Evolutionary conservation across 345 rosid species (phyloP), one percentile per base, ranked within the genome.

Genomic region (Camelina laxa): DNA sequence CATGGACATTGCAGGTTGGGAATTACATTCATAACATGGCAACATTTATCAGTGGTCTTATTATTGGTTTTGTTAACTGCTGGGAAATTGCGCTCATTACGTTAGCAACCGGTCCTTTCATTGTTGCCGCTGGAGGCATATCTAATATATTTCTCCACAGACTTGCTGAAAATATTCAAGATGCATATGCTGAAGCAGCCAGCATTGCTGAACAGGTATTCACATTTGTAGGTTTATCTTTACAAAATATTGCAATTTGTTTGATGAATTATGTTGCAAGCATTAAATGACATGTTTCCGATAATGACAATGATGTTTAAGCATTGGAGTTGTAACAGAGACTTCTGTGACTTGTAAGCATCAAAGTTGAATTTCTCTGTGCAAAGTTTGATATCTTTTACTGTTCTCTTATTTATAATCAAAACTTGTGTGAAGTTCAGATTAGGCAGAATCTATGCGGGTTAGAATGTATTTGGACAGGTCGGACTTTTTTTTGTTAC

Each of bases 101-200:
- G 27, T 84, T 95, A 78, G 97, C 90, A 67, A 92, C 97, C 22
- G 99, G 99, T 62, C 99, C 99, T 80, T 92, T 95, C 80, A 95
- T 95, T 83, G 93, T 95, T 84, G 99, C 99, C 58, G 99, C 99
- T n/a, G 99, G 99, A 65, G 99, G 99, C n/a, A 85, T 95, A 80
- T 95, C 99, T 59, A 95, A 95, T 84, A 89, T 92, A 81, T 95
- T 92, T 83, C 97, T 95, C 69, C 99, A 95, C 55, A 86, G 97
- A 84, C 97, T 92, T 74, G 97, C 99, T 38, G 99, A 95, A 87
- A 95, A 90, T 80, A 95, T 95, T 79, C 99, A 95, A 83, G 99
- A 92, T 88, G 99, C 99, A 72, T 95, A 95, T 86, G 97, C 99
- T 51, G 97, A 95, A 81, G 99, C 99, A 38, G 99, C 97, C 70